Percentiles rank a stretch among this genome's conserved stretches.
phyloP scores from a whole-genome alignment of 371 early-diverging fungal species.

The Capillidium rhysosporum region DNA sequence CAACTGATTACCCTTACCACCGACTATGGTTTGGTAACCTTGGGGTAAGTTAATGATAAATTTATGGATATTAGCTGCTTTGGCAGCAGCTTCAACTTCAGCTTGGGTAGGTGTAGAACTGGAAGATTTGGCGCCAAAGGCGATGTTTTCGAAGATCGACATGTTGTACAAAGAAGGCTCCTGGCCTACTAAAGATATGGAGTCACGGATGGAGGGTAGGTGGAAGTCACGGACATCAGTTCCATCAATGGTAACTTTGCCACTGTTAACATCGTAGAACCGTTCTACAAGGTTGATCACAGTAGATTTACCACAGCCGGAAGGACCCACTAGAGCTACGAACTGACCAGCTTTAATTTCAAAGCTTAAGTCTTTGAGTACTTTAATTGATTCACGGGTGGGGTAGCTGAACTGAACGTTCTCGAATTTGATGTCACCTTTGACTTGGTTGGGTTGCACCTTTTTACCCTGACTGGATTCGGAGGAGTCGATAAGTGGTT shows the following conservation, averaged over 20 bases:
- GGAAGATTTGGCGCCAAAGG: constrained; percentile 21
- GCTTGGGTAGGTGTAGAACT: background rate
- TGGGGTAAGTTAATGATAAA: constrained; percentile 41
- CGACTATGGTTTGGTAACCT: constrained; percentile 60
- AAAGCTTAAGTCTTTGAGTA: constrained; percentile 50
- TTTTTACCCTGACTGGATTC: constrained; percentile 22
- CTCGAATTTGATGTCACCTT: constrained; percentile 23
- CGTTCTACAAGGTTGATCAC: constrained; percentile 42
- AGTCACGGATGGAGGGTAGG: constrained; percentile 26
- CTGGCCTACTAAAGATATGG: constrained; percentile 57
- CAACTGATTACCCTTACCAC: constrained; percentile 48
- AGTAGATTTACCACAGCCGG: constrained; percentile 52
- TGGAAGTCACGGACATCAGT: constrained; percentile 16
- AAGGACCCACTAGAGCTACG: constrained; percentile 63
- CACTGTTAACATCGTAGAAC: constrained; percentile 44
- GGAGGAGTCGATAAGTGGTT: constrained; percentile 25
- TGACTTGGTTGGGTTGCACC: constrained; percentile 62
- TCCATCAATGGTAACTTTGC: constrained; percentile 13
- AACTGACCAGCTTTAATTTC: constrained; percentile 34
- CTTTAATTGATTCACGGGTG: constrained; percentile 45
- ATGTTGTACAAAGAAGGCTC: constrained; percentile 65
- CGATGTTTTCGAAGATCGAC: constrained; percentile 72
- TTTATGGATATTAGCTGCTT: constrained; percentile 53
- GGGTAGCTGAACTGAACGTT: constrained; percentile 55
- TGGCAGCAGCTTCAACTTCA: constrained; percentile 17